phyloP scores from a whole-genome alignment of 2,329 filamentous ascomycete species.

The Lecanicillium sp. region DNA sequence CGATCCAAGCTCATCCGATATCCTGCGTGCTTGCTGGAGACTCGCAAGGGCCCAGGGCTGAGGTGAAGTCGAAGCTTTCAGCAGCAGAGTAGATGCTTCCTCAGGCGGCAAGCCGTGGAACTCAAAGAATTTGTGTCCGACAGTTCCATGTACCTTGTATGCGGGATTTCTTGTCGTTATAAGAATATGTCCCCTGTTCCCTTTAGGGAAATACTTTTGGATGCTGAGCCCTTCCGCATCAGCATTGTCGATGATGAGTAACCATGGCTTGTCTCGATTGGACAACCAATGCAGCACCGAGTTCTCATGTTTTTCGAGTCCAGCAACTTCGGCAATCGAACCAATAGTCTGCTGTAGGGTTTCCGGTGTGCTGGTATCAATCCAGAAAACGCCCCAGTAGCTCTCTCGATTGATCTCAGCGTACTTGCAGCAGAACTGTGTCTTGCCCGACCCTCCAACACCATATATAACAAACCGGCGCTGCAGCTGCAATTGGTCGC shows the following conservation, averaged over 20 bases:
- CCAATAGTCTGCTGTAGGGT: background rate
- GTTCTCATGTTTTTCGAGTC: background rate
- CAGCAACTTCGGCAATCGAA: background rate
- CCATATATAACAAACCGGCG: slow-evolving; percentile 6
- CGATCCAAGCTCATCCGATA: slow-evolving; percentile 4
- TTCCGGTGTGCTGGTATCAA: slow-evolving; percentile 1
- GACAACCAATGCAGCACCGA: slow-evolving; percentile 7
- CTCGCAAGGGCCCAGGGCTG: slow-evolving; percentile 1
- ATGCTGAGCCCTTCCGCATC: background rate
- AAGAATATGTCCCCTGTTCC: slow-evolving; percentile 9
- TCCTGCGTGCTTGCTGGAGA: background rate
- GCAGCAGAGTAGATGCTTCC: slow-evolving; percentile 8
- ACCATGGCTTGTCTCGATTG: background rate
- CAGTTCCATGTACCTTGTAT: slow-evolving; percentile 5
- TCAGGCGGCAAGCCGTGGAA: background rate
- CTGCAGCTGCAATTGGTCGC: background rate
- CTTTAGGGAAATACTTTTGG: slow-evolving; percentile 8
- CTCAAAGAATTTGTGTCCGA: slow-evolving; percentile 5
- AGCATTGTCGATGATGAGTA: slow-evolving; percentile 12
- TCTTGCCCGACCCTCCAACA: slow-evolving; percentile 10
- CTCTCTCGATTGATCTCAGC: slow-evolving; percentile 2
- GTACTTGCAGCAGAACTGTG: slow-evolving; percentile 8
- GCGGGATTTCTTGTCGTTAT: slow-evolving; percentile 10
- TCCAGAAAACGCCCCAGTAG: slow-evolving; percentile 9
- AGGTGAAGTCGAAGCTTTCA: slow-evolving; percentile 1